phyloP scores from a whole-genome alignment of 176 grass and related monocot species.

The Cocos nucifera region DNA sequence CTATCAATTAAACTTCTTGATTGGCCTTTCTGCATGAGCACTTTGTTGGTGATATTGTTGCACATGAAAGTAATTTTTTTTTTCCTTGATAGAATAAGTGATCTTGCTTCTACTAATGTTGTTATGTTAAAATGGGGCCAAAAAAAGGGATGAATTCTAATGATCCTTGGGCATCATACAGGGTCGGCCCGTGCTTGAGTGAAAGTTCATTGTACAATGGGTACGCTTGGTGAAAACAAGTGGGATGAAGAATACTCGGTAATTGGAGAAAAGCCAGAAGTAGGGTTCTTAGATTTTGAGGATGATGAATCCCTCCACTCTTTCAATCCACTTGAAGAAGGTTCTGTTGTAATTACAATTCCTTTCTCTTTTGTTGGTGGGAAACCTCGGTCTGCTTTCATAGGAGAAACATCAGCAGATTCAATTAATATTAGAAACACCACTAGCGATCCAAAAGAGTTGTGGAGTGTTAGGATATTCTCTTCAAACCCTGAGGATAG shows the following conservation, averaged over 20 bases:
- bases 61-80: no score
- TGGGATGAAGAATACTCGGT: conserved; percentile 60
- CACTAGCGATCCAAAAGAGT: conserved; percentile 39
- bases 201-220: conserved; percentile 29
- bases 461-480: conserved; percentile 87
- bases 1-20: no score
- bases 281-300: conserved; percentile 81
- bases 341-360: conserved; percentile 42
- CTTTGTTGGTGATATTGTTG: no score
- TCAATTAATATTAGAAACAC: conserved; percentile 52
- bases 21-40: no score
- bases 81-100: no score
- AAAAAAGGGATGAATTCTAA: background rate
- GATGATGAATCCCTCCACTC: conserved; percentile 45
- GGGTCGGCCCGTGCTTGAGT: background rate
- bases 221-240: conserved; percentile 20
- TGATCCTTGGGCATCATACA: conserved; percentile 6
- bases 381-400: conserved; percentile 64
- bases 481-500: conserved; percentile 82
- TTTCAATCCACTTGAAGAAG: conserved; percentile 50
- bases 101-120: no score
- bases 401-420: conserved; percentile 53
- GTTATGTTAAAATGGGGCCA: background rate
- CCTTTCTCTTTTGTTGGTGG: conserved; percentile 58
- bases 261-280: conserved; percentile 67